Conservation (phyloP, 495 filamentous ascomycete species). For the Ascodesmis nigricans region DNA sequence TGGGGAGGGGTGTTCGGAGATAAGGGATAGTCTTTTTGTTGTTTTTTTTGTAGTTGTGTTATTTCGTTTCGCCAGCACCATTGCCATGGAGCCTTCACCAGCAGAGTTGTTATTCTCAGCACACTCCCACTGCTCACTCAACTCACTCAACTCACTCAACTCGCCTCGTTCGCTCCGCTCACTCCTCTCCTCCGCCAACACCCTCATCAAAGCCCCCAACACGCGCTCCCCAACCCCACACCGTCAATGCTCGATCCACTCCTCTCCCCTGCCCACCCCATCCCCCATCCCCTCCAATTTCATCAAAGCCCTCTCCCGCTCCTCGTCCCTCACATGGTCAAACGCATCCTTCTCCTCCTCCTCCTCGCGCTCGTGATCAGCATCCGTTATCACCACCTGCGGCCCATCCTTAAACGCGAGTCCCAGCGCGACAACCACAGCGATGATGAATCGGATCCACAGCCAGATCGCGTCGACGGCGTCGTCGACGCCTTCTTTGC, state of each 20-base stretch:
- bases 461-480: constrained; percentile 20
- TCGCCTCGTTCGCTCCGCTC: too few relatives aligned
- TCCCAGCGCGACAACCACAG: constrained; percentile 21
- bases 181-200: too few relatives aligned
- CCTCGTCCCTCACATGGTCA: constrained; percentile 16
- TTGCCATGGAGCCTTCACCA: too few relatives aligned
- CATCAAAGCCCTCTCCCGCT: constrained; percentile 12
- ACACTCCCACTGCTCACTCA: too few relatives aligned
- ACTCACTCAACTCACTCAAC: too few relatives aligned
- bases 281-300: constrained; percentile 6
- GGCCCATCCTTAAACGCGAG: constrained; percentile 22
- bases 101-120: too few relatives aligned
- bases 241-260: neutral
- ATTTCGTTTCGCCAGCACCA: too few relatives aligned
- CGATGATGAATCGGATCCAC: constrained; percentile 22
- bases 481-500: constrained; percentile 16
- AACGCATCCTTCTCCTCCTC: constrained; percentile 5
- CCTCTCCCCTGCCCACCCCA: neutral
- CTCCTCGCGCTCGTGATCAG: neutral
- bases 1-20: too few relatives aligned
- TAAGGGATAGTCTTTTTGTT: too few relatives aligned
- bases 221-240: too few relatives aligned
- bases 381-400: constrained; percentile 11
- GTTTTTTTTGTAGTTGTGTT: too few relatives aligned
- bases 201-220: too few relatives aligned